These are phyloP conservation scores for Acanthamoeba culbertsoni DNA, from an alignment of 208 protist genomes.

Conservation along the genomic window DNA sequence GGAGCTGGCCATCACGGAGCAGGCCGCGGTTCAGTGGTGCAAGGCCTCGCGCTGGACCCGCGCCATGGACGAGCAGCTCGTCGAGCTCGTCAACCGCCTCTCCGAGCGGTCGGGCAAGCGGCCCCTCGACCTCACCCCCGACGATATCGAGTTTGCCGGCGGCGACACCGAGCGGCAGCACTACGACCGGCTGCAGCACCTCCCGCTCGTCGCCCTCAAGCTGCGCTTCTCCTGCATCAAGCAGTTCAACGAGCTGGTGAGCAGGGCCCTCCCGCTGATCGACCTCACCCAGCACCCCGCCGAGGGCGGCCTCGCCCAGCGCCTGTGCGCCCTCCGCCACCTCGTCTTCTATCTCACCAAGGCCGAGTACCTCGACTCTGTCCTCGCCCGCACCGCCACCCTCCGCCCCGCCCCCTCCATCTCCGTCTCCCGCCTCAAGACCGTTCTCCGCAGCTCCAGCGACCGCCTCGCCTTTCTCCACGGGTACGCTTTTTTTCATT, in stretches of 20 bases:
- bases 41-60: not conserved
- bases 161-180: not conserved
- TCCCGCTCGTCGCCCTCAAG: not conserved
- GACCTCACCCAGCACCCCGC: not conserved
- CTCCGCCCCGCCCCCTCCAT: not conserved
- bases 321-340: not conserved
- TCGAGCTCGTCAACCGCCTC: slow-evolving; percentile 41
- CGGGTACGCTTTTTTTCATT: not conserved
- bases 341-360: slow-evolving; percentile 4
- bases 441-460: not conserved
- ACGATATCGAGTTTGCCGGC: not conserved
- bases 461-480: not conserved
- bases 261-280: not conserved
- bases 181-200: not conserved
- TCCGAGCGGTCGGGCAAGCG: not conserved
- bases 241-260: not conserved
- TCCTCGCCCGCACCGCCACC: not conserved
- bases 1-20: slow-evolving; percentile 8
- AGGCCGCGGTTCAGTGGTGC: not conserved
- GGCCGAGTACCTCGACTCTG: not conserved
- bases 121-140: not conserved
- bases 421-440: not conserved
- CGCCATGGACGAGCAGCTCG: slow-evolving; percentile 46
- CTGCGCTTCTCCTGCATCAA: not conserved
- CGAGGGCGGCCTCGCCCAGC: not conserved